phyloP scores from a whole-genome alignment of 257 asterid species.

The Cynanchum wilfordii region DNA sequence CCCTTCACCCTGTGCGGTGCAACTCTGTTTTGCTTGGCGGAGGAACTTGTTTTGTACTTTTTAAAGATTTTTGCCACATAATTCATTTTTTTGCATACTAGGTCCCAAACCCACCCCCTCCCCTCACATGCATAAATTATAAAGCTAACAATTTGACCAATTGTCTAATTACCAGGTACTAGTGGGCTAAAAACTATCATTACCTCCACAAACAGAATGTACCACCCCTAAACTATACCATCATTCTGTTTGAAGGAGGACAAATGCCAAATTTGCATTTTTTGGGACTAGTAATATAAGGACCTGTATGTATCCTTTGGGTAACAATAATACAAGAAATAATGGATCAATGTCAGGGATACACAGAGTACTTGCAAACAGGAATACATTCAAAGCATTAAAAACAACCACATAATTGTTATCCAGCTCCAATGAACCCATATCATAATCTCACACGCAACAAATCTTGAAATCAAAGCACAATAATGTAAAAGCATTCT shows the following conservation, averaged over 20 bases:
- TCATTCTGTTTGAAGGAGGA: not conserved
- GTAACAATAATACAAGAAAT: not conserved
- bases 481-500: constrained; percentile 10
- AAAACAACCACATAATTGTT: constrained; percentile 11
- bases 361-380: constrained; percentile 7
- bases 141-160: too few relatives aligned
- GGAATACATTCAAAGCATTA: not conserved
- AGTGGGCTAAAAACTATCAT: too few relatives aligned
- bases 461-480: constrained; percentile 14
- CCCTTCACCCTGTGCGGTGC: not conserved
- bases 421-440: constrained; percentile 13
- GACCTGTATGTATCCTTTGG: not conserved
- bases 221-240: too few relatives aligned
- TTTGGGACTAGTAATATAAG: not conserved
- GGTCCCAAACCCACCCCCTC: too few relatives aligned
- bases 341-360: not conserved
- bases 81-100: too few relatives aligned
- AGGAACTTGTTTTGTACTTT: not conserved
- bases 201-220: too few relatives aligned
- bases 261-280: not conserved
- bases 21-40: not conserved
- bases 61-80: too few relatives aligned
- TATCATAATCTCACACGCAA: constrained; percentile 18
- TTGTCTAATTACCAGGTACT: too few relatives aligned
- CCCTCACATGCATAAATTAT: too few relatives aligned